Conservation (phyloP, 352 stramenopile species). For the Phytophthora hybrid region DNA sequence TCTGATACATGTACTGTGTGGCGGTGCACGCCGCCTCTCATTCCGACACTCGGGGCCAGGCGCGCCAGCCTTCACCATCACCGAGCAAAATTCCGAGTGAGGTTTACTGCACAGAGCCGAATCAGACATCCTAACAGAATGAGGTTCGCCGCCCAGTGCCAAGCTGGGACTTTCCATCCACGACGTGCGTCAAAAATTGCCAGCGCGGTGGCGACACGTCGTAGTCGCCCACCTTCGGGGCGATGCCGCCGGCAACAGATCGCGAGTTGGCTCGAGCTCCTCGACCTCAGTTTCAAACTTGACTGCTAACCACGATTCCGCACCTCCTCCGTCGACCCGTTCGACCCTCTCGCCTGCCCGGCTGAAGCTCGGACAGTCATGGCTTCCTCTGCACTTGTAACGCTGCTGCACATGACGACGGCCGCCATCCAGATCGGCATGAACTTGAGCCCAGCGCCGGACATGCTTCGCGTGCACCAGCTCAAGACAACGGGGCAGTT, state of each 20-base stretch:
- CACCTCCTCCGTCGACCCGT: constrained; percentile 17
- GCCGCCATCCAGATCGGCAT: constrained; percentile 46
- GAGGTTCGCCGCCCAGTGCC: constrained; percentile 17
- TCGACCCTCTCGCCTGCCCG: constrained; percentile 39
- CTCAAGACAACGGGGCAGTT: constrained; percentile 44
- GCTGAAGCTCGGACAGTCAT: constrained; percentile 35
- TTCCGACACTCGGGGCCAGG: constrained; percentile 6
- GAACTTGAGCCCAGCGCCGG: constrained; percentile 43
- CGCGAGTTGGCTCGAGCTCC: background rate
- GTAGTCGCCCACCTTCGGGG: background rate
- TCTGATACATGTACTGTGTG: constrained; percentile 1
- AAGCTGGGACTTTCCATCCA: constrained; percentile 28
- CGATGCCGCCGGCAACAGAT: background rate
- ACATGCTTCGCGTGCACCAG: constrained; percentile 39
- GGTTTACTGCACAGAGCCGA: constrained; percentile 13
- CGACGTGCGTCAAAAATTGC: constrained; percentile 23
- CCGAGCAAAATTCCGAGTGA: constrained; percentile 20
- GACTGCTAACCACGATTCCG: constrained; percentile 35
- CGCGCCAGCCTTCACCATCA: constrained; percentile 15
- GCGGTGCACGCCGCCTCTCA: constrained; percentile 9
- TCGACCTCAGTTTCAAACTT: constrained; percentile 39
- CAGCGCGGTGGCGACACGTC: background rate
- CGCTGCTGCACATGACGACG: constrained; percentile 38
- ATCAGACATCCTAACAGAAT: constrained; percentile 23
- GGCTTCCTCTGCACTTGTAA: constrained; percentile 32